Evolutionary conservation across 352 stramenopile genomes (phyloP).

Genomic region (Thraustochytrium sp.): DNA sequence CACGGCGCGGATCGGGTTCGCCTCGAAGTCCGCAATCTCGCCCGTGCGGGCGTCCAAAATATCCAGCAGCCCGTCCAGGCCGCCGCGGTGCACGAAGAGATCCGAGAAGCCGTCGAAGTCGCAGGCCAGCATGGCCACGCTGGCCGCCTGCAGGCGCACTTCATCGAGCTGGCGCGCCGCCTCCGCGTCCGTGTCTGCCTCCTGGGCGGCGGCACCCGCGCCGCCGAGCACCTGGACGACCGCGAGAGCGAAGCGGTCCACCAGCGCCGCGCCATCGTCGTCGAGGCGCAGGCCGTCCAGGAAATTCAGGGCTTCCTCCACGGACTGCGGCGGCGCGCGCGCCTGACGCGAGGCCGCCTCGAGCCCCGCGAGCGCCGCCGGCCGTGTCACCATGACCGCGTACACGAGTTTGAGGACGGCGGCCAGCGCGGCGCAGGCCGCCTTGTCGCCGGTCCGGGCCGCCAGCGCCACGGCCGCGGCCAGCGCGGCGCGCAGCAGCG

Average conservation of each 20-base stretch:
- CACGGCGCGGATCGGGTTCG: neutral
- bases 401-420: slow-evolving; percentile 3
- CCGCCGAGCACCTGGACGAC: neutral
- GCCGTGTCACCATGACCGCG: neutral
- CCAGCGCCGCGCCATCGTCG: neutral
- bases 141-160: neutral
- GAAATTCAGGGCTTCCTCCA: neutral
- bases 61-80: neutral
- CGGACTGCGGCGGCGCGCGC: neutral
- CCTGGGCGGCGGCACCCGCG: neutral
- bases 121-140: slow-evolving; percentile 8
- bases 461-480: neutral
- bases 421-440: neutral
- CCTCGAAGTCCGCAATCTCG: neutral
- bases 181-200: neutral
- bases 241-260: neutral
- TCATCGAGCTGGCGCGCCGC: neutral
- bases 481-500: neutral
- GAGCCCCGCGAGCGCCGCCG: neutral
- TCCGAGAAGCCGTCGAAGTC: neutral
- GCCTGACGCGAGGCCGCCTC: neutral
- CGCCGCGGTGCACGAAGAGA: neutral
- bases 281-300: neutral
- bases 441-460: neutral
- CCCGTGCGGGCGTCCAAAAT: neutral